These are phyloP conservation scores for Penicillium olsonii DNA, from an alignment of 2,329 filamentous ascomycete species.

Conservation along the genomic window DNA sequence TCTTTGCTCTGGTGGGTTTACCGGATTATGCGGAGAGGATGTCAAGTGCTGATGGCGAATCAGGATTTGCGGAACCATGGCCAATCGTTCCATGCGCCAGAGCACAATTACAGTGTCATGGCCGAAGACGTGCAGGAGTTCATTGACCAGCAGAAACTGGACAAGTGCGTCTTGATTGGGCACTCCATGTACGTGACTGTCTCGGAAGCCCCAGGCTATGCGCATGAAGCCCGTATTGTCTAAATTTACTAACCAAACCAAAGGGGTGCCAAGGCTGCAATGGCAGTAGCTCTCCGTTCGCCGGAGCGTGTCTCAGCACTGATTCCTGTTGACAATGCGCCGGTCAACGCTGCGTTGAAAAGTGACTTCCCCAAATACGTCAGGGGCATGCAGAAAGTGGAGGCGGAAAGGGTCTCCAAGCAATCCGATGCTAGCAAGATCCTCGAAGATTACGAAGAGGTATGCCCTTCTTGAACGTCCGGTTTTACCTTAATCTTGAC, in stretches of 20 bases:
- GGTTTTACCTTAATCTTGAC: not conserved
- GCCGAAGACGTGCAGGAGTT: slow-evolving; percentile 81
- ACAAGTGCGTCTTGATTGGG: slow-evolving; percentile 75
- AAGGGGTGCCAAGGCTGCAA: slow-evolving; percentile 88
- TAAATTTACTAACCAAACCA: slow-evolving; percentile 3
- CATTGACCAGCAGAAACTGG: slow-evolving; percentile 69
- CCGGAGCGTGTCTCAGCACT: slow-evolving; percentile 69
- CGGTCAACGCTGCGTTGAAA: slow-evolving; percentile 74
- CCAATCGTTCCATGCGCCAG: slow-evolving; percentile 74
- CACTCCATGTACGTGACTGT: slow-evolving; percentile 75
- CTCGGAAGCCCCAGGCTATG: not conserved
- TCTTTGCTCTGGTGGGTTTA: slow-evolving; percentile 73
- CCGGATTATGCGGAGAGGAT: not conserved
- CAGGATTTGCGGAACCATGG: slow-evolving; percentile 93
- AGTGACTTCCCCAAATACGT: slow-evolving; percentile 79
- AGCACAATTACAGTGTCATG: slow-evolving; percentile 80
- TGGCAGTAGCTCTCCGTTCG: slow-evolving; percentile 75
- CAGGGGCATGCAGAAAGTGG: slow-evolving; percentile 79
- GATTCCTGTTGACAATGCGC: slow-evolving; percentile 88
- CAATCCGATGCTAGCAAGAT: slow-evolving; percentile 80
- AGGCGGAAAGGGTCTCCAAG: slow-evolving; percentile 65
- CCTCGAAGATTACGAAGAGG: slow-evolving; percentile 71
- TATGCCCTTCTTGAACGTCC: slow-evolving; percentile 33
- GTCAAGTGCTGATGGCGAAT: slow-evolving; percentile 1
- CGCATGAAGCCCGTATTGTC: not conserved